Base-by-base conservation (phyloP, 1,139 yeast genomes). In the Yamadazyma sp. region DNA sequence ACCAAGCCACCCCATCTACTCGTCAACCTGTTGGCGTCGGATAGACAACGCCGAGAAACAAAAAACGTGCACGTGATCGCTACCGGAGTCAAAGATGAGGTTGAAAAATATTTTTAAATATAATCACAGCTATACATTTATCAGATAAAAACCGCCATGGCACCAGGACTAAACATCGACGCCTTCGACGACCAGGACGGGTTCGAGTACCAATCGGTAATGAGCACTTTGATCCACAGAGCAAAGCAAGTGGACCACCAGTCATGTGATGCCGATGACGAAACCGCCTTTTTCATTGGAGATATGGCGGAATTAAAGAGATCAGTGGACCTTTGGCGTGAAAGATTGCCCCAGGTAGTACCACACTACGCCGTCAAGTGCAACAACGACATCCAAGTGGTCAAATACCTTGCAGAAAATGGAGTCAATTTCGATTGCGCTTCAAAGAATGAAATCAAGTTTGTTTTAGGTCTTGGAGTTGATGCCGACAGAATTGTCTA, bases 281-380 rank as follows among this genome's bases (percentile, higher is more conserved):
- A 87, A 57, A 86, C 86, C 54, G 81, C 97, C 10, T 90, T 92
- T 59, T 90, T 85, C 55, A 88, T 92, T 31, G 88, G 94, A 50
- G 96, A 92, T 63, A 61, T 88, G 44, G 88, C 87, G 21, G 82
- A 84, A 52, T 76, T 92, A 28, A 69, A 69, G 44, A 73, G 82
- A 44, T 73, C 89, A 40, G 74, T 73, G 46, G 46, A 60, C 15
- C 67, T 76, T 33, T 92, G 97, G 97, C 56, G 58, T 23, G 40
- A 52, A 14, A 60, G 68, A 29, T 70, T 92, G 55, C 96, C 97
- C 13, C 71, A 81, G 39, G 82, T 92, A 33, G 76, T 77, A 40
- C 96, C 97, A 23, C 82, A 73, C 60, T 92, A 89, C 62, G 97
- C 98, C 18, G 94, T 92, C 51, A 92, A 92, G 64, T 92, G 97